A percentile compares a stretch with the other conserved stretches of the same genome.
Evolutionary conservation across 2,329 filamentous ascomycete genomes (phyloP).

Genomic region (Hypoxylon sp.): DNA sequence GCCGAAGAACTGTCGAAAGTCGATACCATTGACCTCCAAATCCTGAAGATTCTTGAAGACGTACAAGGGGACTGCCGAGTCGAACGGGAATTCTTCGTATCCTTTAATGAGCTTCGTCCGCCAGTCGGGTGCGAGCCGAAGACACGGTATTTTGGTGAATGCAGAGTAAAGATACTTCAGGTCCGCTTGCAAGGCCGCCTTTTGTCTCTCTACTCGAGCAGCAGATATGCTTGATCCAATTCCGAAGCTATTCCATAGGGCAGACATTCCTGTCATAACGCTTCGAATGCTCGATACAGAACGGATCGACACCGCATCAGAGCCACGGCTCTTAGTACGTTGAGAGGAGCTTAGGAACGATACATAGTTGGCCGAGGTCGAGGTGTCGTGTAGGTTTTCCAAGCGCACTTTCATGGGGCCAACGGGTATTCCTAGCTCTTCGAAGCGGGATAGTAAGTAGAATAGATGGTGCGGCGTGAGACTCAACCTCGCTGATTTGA

Average conservation of each 20-base stretch:
- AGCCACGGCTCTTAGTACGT: conserved; percentile 81
- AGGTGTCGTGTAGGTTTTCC: conserved; percentile 93
- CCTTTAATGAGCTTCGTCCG: conserved; percentile 90
- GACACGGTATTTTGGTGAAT: conserved; percentile 96
- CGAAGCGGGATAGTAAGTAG: conserved; percentile 94
- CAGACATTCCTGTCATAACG: conserved; percentile 97
- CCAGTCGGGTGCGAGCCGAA: conserved; percentile 92
- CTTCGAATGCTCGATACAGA: conserved; percentile 97
- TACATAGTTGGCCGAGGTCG: conserved; percentile 91
- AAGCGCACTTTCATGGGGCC: conserved; percentile 96
- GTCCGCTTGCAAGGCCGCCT: conserved; percentile 86
- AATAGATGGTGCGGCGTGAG: conserved; percentile 97
- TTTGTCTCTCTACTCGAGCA: conserved; percentile 90
- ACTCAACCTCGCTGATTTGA: conserved; percentile 92
- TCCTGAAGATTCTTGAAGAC: conserved; percentile 97
- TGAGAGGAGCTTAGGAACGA: conserved; percentile 92
- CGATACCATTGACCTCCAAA: conserved; percentile 93
- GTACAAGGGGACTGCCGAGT: conserved; percentile 95
- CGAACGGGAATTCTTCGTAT: conserved; percentile 98
- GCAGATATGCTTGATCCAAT: conserved; percentile 83
- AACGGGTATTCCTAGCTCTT: conserved; percentile 90
- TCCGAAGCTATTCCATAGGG: conserved; percentile 90
- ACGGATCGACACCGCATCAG: conserved; percentile 91
- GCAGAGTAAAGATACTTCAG: conserved; percentile 97
- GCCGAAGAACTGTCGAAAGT: conserved; percentile 96